Evolutionary conservation across 1,284 basidiomycete genomes (phyloP), one percentile per base, ranked within the genome.

Genomic region (Trametes pubescens): DNA sequence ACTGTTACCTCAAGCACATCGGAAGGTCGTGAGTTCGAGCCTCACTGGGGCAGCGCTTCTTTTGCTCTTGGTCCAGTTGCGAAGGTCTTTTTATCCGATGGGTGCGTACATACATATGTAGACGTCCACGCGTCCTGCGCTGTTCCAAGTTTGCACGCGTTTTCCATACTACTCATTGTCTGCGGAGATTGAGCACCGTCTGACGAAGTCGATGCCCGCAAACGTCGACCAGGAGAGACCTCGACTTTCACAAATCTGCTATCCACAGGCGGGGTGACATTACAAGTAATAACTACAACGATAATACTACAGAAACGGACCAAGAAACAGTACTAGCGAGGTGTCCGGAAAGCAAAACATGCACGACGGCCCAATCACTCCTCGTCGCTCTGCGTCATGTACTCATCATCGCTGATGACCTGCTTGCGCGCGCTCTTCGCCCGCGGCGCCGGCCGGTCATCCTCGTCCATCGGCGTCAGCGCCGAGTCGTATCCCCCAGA

Each of bases 11-110:
- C 40, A 43, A 43, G 40, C 40, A 43, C 40, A 86, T 88, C 86
- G 86, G 86, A 87, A 88, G 86, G 86, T 88, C 86, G 82, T 82
- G 86, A 88, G 87, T 88, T 88, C 87, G 84, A 88, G 80, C 85
- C 86, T 88, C 86, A 82, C 81, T 80, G 86, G 86, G 85, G 86
- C 86, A 88, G 86, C 38, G 34, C 18, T 9, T 18, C 10, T 14
- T 34, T 21, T 22, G 16, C 26, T 32, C 29, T 32, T 8, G 8
- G 29, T 8, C 29, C n/a, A n/a, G n/a, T n/a, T n/a, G n/a, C n/a
- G n/a, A n/a, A n/a, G n/a, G n/a, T n/a, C n/a, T n/a, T n/a, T n/a
- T n/a, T n/a, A n/a, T n/a, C n/a, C n/a, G n/a, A n/a, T n/a, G n/a
- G n/a, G n/a, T n/a, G n/a, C n/a, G n/a, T n/a, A n/a, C n/a, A n/a